phyloP scores from a whole-genome alignment of 2,329 filamentous ascomycete species.

The Aspergillus quadricinctus region DNA sequence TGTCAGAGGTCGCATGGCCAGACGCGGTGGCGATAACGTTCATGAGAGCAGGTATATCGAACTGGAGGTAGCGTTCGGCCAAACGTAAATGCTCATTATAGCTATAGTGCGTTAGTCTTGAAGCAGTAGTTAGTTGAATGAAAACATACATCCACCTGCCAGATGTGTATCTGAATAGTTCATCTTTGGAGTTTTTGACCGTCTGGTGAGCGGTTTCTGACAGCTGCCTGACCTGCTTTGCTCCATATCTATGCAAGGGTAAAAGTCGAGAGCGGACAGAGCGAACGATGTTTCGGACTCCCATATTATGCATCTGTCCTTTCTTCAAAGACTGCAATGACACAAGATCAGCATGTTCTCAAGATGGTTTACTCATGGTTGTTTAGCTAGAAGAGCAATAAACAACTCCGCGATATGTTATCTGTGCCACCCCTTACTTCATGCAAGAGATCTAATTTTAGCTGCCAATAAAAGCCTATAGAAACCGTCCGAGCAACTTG shows the following conservation, averaged over 20 bases:
- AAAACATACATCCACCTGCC: slow-evolving; percentile 20
- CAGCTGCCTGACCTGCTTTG: neutral
- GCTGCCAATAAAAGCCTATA: too few species aligned
- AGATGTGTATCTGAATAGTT: slow-evolving; percentile 18
- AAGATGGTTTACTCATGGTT: too few species aligned
- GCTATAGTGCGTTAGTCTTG: slow-evolving; percentile 2
- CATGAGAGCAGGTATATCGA: slow-evolving; percentile 18
- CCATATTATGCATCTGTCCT: neutral
- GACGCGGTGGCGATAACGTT: slow-evolving; percentile 11
- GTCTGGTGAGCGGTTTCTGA: neutral
- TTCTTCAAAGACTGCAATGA: neutral
- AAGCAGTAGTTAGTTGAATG: neutral
- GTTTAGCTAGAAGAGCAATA: too few species aligned
- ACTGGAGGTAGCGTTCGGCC: slow-evolving; percentile 12
- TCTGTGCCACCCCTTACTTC: too few species aligned
- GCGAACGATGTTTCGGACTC: neutral
- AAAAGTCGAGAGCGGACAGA: neutral
- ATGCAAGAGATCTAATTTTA: too few species aligned
- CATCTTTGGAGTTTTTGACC: neutral
- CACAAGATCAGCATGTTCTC: neutral
- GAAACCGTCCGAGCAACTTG: too few species aligned
- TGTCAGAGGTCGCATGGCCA: slow-evolving; percentile 5
- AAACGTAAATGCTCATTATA: slow-evolving; percentile 17
- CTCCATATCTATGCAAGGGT: neutral
- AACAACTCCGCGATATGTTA: too few species aligned